These are phyloP conservation scores for Candida pseudoviswanathii DNA, from an alignment of 1,139 yeast genomes.

Conservation along the genomic window DNA sequence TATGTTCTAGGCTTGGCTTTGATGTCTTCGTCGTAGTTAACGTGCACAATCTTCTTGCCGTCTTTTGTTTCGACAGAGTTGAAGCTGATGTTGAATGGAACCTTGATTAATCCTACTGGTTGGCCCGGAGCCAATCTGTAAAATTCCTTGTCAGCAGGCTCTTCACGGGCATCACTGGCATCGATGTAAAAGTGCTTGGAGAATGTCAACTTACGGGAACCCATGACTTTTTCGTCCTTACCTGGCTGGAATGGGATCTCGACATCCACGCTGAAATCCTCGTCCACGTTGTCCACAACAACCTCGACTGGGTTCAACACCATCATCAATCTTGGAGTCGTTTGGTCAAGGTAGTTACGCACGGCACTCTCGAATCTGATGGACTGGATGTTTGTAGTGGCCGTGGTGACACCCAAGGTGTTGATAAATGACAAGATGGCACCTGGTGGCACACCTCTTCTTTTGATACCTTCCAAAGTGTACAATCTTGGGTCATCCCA, in stretches of 20 bases:
- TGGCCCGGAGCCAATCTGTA: slow-evolving; percentile 94
- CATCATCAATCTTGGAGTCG: slow-evolving; percentile 95
- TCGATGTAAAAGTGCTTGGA: slow-evolving; percentile 82
- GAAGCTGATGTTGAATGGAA: slow-evolving; percentile 81
- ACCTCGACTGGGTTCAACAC: slow-evolving; percentile 84
- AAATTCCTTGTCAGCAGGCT: slow-evolving; percentile 50
- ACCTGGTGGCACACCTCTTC: slow-evolving; percentile 99
- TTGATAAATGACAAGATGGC: slow-evolving; percentile 91
- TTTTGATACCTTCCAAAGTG: slow-evolving; percentile 90
- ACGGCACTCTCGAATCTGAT: slow-evolving; percentile 88
- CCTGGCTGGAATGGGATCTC: slow-evolving; percentile 93
- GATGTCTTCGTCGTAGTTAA: slow-evolving; percentile 68
- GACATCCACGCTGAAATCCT: slow-evolving; percentile 58
- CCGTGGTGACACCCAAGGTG: slow-evolving; percentile 95
- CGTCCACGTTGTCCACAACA: slow-evolving; percentile 79
- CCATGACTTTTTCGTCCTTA: slow-evolving; percentile 61
- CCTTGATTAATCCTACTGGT: slow-evolving; percentile 94
- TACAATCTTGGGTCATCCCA: slow-evolving; percentile 99
- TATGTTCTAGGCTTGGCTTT: slow-evolving; percentile 85
- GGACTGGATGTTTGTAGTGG: slow-evolving; percentile 88
- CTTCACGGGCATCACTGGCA: slow-evolving; percentile 57
- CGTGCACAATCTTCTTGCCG: slow-evolving; percentile 73
- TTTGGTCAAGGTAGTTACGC: slow-evolving; percentile 82
- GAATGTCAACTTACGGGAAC: slow-evolving; percentile 77
- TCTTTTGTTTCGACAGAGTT: slow-evolving; percentile 64